Conservation (phyloP, 305 asterid genomes). For the Fraxinus ornus region DNA sequence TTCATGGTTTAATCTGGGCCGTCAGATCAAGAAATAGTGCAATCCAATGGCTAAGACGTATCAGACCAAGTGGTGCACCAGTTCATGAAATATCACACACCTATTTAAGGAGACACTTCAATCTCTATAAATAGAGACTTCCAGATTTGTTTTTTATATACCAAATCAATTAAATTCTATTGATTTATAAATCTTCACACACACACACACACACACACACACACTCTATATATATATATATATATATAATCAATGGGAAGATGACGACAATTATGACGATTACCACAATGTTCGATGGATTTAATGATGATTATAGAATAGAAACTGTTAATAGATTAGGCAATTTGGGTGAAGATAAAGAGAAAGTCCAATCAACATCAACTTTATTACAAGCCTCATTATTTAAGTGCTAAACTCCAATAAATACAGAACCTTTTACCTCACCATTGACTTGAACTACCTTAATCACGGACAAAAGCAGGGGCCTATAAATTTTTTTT, state of each 20-base stretch:
- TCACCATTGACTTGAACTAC: constrained; percentile 13
- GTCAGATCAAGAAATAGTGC: too few relatives aligned
- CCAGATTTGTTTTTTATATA: too few relatives aligned
- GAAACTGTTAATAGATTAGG: constrained; percentile 18
- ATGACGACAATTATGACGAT: constrained; percentile 32
- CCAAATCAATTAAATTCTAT: too few relatives aligned
- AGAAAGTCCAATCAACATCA: constrained; percentile 34
- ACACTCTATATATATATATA: too few relatives aligned
- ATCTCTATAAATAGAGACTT: too few relatives aligned
- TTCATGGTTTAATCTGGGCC: too few relatives aligned
- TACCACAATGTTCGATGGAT: constrained; percentile 33
- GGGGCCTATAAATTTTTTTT: constrained; percentile 3
- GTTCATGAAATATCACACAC: too few relatives aligned
- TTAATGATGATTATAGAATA: constrained; percentile 25
- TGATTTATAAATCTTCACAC: too few relatives aligned
- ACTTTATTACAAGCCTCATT: constrained; percentile 16
- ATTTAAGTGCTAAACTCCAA: not conserved
- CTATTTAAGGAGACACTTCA: too few relatives aligned
- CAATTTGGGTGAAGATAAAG: constrained; percentile 25
- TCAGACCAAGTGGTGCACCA: too few relatives aligned
- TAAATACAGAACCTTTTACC: constrained; percentile 1
- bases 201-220: not conserved
- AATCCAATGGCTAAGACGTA: too few relatives aligned
- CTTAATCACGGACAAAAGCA: constrained; percentile 14
- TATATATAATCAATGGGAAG: constrained; percentile 13